Base-by-base conservation (phyloP, 1,139 yeast species). In the Neolecta irregularis region DNA sequence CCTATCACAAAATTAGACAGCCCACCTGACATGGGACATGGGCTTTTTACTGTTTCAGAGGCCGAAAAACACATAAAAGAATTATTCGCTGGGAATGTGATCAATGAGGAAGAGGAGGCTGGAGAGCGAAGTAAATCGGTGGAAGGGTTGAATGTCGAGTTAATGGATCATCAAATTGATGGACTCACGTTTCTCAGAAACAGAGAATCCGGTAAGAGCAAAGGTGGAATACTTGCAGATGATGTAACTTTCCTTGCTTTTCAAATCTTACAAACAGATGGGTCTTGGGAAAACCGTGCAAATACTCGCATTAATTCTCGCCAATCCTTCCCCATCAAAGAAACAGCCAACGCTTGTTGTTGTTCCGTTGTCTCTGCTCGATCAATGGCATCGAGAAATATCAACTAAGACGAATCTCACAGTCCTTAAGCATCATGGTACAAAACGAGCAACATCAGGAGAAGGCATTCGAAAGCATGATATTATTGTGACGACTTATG, bases 161-260 rank as follows among this genome's bases (percentile, higher is more conserved):
- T 81, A 34, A 58, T 91, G 39, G 64, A 68, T 1, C 83, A 81
- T 51, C 94, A 81, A 52, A 68, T 65, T 40, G 76, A 73, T 43
- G 47, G 47, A 4, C 36, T 44, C n/a, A 22, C 29, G 17, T 44
- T 34, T 61, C 49, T 38, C 39, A 67, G 5, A 53, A 78, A 39
- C 81, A 74, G 48, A 63, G 65, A 33, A 76, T 48, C 49, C 31
- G 67, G 65, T 41, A 61, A 74, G 0, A 55, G 67, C 22, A 62
- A 72, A 30, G 95, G 96, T 17, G 96, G 96, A 1, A 77, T 85
- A n/a, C 58, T 85, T n/a, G 93, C 94, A 0, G 96, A 83, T 56
- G 96, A 83, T 29, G 37, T 34, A 32, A 22, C 12, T 8, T 7
- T 12, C 9, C 6, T 8, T 18, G 19, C 6, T 7, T 18, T 26